Base-by-base conservation (phyloP, 2,329 filamentous ascomycete genomes). In the Penicillium sp. region DNA sequence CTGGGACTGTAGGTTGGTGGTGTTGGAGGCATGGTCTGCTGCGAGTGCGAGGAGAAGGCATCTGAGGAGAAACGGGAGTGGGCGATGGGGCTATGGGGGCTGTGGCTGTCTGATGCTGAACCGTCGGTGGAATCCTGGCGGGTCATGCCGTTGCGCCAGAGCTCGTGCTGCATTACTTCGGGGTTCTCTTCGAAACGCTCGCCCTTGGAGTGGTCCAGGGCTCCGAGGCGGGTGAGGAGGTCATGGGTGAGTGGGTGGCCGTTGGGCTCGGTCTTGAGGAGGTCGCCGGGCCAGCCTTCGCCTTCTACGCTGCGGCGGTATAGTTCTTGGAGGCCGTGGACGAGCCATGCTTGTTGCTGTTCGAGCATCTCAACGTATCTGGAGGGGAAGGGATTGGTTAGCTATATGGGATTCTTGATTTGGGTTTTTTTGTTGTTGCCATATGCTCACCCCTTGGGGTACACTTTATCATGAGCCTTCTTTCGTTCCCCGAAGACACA, bases 311-410 rank as follows among this genome's bases (percentile, higher is more conserved):
- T 69, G 54, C 83, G 79, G 62, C 78, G 80, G 72, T 88, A 88
- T 47, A 87, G 75, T 70, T 86, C 83, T 69, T 86, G 84, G 6
- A 88, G 78, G 44, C 84, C 86, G 55, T 82, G 76, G 33, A 88
- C 85, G 5, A 88, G 78, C 75, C 87, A 85, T 19, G 77, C 72
- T 72, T 88, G 86, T 77, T 88, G 85, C 68, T 87, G 85, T 68
- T 88, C 86, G 51, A 88, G 81, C 84, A 87, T 87, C 72, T 88
- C 86, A 33, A 88, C 85, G 61, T 86, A 87, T 63, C 84, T 87
- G 37, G 10, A 44, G 6, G 40, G 6, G 14, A 22, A 55, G 51
- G 5, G 36, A 36, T 2, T 14, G 27, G 57, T 54, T 53, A 64
- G 50, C 62, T 14, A n/a, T 10, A 31, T 50, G 54, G 13, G 14